Evolutionary conservation across 352 stramenopile species (phyloP).

Genomic region (Phytopythium aichiense): DNA sequence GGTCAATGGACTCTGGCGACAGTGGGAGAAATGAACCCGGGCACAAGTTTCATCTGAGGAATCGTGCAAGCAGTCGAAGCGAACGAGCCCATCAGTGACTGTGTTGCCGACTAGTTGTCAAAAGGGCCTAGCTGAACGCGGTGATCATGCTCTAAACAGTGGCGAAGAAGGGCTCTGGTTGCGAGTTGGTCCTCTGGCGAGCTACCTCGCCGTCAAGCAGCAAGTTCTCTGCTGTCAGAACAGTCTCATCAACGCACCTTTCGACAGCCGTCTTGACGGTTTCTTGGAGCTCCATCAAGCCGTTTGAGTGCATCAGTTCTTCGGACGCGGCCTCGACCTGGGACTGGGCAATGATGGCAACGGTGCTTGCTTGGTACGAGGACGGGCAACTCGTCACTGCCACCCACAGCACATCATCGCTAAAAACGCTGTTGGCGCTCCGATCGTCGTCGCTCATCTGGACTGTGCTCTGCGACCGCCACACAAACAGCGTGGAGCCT

Average conservation of each 20-base stretch:
- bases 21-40: too few relatives aligned
- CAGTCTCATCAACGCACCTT: slow-evolving; percentile 11
- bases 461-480: slow-evolving; percentile 8
- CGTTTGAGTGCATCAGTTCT: neutral
- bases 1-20: too few relatives aligned
- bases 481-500: slow-evolving; percentile 14
- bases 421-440: neutral
- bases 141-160: too few relatives aligned
- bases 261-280: slow-evolving; percentile 7
- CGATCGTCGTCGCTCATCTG: neutral
- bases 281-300: slow-evolving; percentile 1
- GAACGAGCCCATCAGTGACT: too few relatives aligned
- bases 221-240: slow-evolving; percentile 14
- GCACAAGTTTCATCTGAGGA: too few relatives aligned
- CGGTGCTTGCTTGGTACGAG: slow-evolving; percentile 5
- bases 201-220: slow-evolving; percentile 7
- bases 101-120: too few relatives aligned
- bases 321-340: slow-evolving; percentile 1
- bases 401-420: slow-evolving; percentile 13
- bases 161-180: too few relatives aligned
- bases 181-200: neutral
- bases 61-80: too few relatives aligned
- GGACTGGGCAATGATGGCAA: slow-evolving; percentile 15
- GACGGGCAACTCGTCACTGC: slow-evolving; percentile 9
- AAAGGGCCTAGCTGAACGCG: too few relatives aligned